These are phyloP conservation scores for Codiaeum variegatum DNA, from an alignment of 441 rosid species.

Conservation along the genomic window DNA sequence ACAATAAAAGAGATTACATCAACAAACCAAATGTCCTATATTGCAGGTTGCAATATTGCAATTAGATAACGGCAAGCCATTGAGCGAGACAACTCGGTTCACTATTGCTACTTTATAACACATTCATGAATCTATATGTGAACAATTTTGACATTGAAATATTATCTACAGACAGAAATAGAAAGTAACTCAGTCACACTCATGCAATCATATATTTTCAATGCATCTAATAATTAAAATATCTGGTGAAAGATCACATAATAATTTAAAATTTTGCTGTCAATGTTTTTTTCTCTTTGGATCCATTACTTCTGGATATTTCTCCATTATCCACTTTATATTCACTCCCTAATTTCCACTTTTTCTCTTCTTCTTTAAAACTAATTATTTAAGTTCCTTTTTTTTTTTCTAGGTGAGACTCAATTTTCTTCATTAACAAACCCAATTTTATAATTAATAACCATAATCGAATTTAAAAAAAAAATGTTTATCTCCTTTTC, in stretches of 20 bases:
- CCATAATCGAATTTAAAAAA: not conserved
- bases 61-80: not conserved
- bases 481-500: not conserved
- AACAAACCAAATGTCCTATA: constrained; percentile 22
- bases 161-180: constrained; percentile 16
- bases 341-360: not conserved
- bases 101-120: not conserved
- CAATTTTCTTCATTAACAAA: constrained; percentile 7
- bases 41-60: constrained; percentile 16
- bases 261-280: constrained; percentile 17
- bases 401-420: not conserved
- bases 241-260: constrained; percentile 28
- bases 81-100: not conserved
- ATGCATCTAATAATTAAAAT: constrained; percentile 1
- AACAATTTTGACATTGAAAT: constrained; percentile 18
- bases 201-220: constrained; percentile 18
- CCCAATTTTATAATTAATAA: not conserved
- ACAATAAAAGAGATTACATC: not conserved
- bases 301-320: constrained; percentile 16
- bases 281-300: constrained; percentile 10
- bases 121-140: constrained; percentile 7
- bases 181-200: constrained; percentile 10
- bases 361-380: not conserved
- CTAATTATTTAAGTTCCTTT: not conserved
- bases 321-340: constrained; percentile 10